Conservation (phyloP, 164 flowering plant species). For the Macadamia integrifolia region DNA sequence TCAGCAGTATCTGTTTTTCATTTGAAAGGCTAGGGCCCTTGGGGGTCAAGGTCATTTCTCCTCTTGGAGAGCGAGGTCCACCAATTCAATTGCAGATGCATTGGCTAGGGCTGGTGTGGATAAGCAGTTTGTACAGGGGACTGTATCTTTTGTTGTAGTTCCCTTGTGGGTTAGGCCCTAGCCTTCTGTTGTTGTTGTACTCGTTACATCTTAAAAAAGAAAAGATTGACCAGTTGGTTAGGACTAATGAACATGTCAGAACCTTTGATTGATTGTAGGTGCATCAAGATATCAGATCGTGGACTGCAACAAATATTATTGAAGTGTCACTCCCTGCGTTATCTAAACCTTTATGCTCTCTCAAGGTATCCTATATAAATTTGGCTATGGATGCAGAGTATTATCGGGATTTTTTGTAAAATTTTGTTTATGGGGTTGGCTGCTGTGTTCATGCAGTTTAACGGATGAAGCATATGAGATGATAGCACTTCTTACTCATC, state of each 20-base stretch:
- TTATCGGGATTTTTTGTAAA: not conserved
- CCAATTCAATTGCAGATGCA: too few species aligned
- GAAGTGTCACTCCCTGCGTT: conserved; percentile 49
- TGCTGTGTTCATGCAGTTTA: conserved; percentile 43
- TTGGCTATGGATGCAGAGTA: not conserved
- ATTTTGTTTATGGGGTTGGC: not conserved
- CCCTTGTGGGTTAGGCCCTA: too few species aligned
- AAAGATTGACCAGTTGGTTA: not conserved
- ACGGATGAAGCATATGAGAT: conserved; percentile 67
- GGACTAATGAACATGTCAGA: not conserved
- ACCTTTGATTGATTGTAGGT: conserved; percentile 33
- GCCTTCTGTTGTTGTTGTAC: too few species aligned
- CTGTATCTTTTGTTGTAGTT: too few species aligned
- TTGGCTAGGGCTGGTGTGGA: too few species aligned
- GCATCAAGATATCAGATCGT: conserved; percentile 71
- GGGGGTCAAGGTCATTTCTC: too few species aligned
- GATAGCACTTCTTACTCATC: conserved; percentile 45
- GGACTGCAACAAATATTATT: conserved; percentile 62
- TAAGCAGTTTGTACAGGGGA: too few species aligned
- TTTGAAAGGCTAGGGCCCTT: too few species aligned
- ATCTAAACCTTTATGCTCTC: conserved; percentile 81
- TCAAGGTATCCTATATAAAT: conserved; percentile 41
- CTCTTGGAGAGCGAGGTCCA: too few species aligned
- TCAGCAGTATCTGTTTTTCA: too few species aligned
- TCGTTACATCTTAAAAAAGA: not conserved